phyloP scores from a whole-genome alignment of 2,329 filamentous ascomycete species.

The Claviceps paspali region DNA sequence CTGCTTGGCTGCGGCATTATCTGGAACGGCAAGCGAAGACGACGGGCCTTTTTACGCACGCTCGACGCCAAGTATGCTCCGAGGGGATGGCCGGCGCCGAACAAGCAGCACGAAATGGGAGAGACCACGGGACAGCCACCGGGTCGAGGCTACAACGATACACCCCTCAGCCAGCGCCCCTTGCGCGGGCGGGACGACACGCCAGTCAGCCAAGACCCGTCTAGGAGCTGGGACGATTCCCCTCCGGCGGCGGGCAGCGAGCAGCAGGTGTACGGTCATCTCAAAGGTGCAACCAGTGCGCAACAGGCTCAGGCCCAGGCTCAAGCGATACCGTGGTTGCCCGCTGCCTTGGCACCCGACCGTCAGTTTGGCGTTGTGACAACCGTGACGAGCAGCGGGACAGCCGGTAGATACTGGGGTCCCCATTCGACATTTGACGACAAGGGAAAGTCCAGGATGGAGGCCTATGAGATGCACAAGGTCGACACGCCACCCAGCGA shows the following conservation, averaged over 20 bases:
- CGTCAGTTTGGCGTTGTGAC: constrained; percentile 9
- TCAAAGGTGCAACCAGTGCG: constrained; percentile 37
- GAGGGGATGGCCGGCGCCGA: constrained; percentile 26
- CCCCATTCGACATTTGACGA: constrained; percentile 9
- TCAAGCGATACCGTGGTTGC: constrained; percentile 22
- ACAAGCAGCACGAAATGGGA: constrained; percentile 14
- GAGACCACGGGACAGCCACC: constrained; percentile 15
- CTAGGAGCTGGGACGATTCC: constrained; percentile 38
- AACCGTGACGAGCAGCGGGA: background rate
- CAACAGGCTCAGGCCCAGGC: no score
- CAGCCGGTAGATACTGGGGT: background rate
- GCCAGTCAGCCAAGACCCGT: constrained; percentile 36
- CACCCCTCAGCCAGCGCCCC: constrained; percentile 38
- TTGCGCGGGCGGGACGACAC: constrained; percentile 39
- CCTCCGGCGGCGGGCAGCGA: constrained; percentile 29
- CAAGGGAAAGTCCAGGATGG: constrained; percentile 26
- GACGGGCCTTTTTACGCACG: constrained; percentile 34
- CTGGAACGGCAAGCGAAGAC: constrained; percentile 38
- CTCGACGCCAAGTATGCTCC: constrained; percentile 26
- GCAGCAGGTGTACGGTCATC: no score
- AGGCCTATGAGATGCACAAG: constrained; percentile 34
- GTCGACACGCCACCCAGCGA: constrained; percentile 9
- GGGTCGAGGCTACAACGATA: constrained; percentile 20
- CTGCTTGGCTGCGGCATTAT: constrained; percentile 37
- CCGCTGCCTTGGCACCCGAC: constrained; percentile 5